A percentile compares a stretch with the other conserved stretches of the same genome.
Evolutionary conservation across 306 rosid species (phyloP).

Genomic region (cucumber (Cucumis sativus)): DNA sequence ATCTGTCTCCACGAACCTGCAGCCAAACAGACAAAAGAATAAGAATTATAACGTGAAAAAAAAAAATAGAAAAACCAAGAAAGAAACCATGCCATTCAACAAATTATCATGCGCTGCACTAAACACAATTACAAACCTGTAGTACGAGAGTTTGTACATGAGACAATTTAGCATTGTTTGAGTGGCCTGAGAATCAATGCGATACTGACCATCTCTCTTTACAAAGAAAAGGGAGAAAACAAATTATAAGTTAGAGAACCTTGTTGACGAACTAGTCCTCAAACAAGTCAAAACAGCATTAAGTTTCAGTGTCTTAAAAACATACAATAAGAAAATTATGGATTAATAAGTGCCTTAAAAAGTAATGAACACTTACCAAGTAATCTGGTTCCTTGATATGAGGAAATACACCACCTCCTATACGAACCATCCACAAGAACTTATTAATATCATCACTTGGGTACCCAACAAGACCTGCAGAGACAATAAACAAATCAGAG

Average conservation of each 20-base stretch:
- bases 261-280: not conserved
- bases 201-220: conserved; percentile 95
- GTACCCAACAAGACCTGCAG: conserved; percentile 89
- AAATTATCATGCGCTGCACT: conserved; percentile 9
- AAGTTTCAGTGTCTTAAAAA: not conserved
- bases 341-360: not conserved
- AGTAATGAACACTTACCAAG: conserved; percentile 41
- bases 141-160: conserved; percentile 96
- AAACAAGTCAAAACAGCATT: not conserved
- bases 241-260: not conserved
- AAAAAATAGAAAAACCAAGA: conserved; percentile 1
- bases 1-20: conserved; percentile 94
- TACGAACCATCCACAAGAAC: conserved; percentile 99
- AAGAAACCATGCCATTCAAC: not conserved
- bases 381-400: conserved; percentile 95
- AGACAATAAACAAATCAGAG: conserved; percentile 15
- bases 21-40: conserved; percentile 3
- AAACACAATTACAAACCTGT: conserved; percentile 50
- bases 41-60: not conserved
- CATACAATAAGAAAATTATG: not conserved
- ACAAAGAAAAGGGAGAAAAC: not conserved
- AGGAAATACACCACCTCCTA: conserved; percentile 99
- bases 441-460: conserved; percentile 97
- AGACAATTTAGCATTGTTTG: conserved; percentile 92
- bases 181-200: conserved; percentile 88